phyloP scores from a whole-genome alignment of 768 basidiomycete species.

The Leccinum arenicola region DNA sequence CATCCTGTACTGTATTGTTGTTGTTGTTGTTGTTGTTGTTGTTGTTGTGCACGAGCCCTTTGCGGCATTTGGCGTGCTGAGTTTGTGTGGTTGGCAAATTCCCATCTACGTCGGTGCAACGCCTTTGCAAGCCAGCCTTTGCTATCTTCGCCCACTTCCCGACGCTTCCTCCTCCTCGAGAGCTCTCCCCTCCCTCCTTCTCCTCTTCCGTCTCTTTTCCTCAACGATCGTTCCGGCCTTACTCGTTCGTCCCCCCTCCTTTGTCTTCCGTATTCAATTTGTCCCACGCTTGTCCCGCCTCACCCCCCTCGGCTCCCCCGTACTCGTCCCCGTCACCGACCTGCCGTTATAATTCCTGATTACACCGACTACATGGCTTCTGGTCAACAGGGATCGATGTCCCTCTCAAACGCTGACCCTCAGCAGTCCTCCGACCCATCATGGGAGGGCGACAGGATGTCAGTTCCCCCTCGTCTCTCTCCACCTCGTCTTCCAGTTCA shows the following conservation, averaged over 20 bases:
- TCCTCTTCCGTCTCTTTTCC: background rate
- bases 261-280: background rate
- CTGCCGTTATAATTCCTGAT: slow-evolving; percentile 4
- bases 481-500: slow-evolving; percentile 3
- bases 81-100: slow-evolving; percentile 28
- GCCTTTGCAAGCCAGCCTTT: slow-evolving; percentile 30
- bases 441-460: slow-evolving; percentile 90
- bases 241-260: background rate
- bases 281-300: background rate
- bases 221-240: background rate
- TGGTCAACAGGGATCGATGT: slow-evolving; percentile 27
- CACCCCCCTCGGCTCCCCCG: background rate
- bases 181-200: background rate
- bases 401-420: slow-evolving; percentile 11
- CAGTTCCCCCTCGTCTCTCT: slow-evolving; percentile 26
- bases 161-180: background rate
- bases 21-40: background rate
- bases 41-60: slow-evolving; percentile 3
- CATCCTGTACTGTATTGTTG: background rate
- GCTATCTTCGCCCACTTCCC: slow-evolving; percentile 24
- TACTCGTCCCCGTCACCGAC: background rate
- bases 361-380: slow-evolving; percentile 16
- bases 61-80: slow-evolving; percentile 32
- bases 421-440: slow-evolving; percentile 39
- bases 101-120: slow-evolving; percentile 33